Conservation (phyloP, 2,329 filamentous ascomycete species). For the Fusarium pseudonygamai region DNA sequence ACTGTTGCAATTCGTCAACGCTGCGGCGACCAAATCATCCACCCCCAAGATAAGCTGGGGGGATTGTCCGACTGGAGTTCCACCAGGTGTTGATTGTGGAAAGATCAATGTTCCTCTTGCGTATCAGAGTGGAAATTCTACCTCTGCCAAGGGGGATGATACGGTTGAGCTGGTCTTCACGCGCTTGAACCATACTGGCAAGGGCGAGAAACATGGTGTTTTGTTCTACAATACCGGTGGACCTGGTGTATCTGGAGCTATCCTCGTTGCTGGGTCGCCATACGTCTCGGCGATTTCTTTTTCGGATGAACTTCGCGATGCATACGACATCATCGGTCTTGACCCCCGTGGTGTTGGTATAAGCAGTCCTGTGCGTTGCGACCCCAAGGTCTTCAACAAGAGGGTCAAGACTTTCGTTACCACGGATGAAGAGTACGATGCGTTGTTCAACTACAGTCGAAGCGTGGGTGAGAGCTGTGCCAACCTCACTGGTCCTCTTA, state of each 20-base stretch:
- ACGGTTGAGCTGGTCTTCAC: slow-evolving; percentile 12
- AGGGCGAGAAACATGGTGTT: slow-evolving; percentile 16
- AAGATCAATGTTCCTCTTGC: slow-evolving; percentile 28
- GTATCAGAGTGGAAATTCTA: slow-evolving; percentile 30
- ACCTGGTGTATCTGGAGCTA: slow-evolving; percentile 23
- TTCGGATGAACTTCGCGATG: slow-evolving; percentile 24
- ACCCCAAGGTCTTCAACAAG: slow-evolving; percentile 41
- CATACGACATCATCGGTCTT: slow-evolving; percentile 55
- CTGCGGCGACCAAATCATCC: not conserved
- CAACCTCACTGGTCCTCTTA: slow-evolving; percentile 35
- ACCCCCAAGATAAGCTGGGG: slow-evolving; percentile 10
- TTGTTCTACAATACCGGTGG: slow-evolving; percentile 40
- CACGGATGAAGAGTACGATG: slow-evolving; percentile 12
- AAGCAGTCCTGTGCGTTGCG: slow-evolving; percentile 53
- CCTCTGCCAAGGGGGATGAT: slow-evolving; percentile 1
- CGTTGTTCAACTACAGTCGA: slow-evolving; percentile 17
- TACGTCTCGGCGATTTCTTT: slow-evolving; percentile 18
- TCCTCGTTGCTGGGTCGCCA: slow-evolving; percentile 15
- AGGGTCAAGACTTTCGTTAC: slow-evolving; percentile 24
- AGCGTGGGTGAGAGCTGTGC: slow-evolving; percentile 36
- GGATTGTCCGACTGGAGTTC: slow-evolving; percentile 8
- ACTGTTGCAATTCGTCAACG: not conserved
- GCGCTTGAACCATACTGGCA: slow-evolving; percentile 28
- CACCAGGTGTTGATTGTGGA: slow-evolving; percentile 31
- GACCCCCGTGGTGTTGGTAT: slow-evolving; percentile 55